Conservation (phyloP, 164 flowering plant species). For the Platanus orientalis region DNA sequence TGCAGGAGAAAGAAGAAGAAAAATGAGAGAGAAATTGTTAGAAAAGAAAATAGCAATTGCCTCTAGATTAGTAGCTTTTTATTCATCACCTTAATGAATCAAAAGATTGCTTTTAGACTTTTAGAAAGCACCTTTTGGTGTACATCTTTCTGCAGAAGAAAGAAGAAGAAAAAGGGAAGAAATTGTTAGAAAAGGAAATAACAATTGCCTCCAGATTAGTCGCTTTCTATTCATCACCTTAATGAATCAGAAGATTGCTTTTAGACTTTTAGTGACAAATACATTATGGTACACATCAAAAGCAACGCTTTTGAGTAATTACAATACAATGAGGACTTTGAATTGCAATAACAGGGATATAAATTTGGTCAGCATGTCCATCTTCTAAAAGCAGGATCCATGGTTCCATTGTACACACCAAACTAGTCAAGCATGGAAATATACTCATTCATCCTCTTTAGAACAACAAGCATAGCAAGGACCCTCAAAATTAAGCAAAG, state of each 20-base stretch:
- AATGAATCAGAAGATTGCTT: background rate
- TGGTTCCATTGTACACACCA: background rate
- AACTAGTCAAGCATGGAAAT: background rate
- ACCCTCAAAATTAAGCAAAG: background rate
- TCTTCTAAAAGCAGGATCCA: too few relatives aligned
- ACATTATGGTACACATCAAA: slow-evolving; percentile 5
- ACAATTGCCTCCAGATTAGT: background rate
- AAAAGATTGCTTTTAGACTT: background rate
- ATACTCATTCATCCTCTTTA: background rate
- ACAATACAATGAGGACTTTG: slow-evolving; percentile 3
- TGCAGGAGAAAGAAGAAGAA: background rate
- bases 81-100: slow-evolving; percentile 2
- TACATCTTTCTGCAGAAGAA: too few relatives aligned
- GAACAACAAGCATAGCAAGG: background rate
- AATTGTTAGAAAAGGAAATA: too few relatives aligned
- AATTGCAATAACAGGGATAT: background rate
- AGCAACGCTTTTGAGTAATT: background rate
- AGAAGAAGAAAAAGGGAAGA: background rate
- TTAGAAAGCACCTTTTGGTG: too few relatives aligned
- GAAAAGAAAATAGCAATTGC: too few relatives aligned
- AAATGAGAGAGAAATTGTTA: background rate
- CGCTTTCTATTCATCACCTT: background rate
- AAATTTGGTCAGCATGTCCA: background rate
- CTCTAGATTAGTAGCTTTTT: too few relatives aligned
- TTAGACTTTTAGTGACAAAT: background rate